Conservation (phyloP, 2,329 filamentous ascomycete genomes). For the Curvularia verruculosa region DNA sequence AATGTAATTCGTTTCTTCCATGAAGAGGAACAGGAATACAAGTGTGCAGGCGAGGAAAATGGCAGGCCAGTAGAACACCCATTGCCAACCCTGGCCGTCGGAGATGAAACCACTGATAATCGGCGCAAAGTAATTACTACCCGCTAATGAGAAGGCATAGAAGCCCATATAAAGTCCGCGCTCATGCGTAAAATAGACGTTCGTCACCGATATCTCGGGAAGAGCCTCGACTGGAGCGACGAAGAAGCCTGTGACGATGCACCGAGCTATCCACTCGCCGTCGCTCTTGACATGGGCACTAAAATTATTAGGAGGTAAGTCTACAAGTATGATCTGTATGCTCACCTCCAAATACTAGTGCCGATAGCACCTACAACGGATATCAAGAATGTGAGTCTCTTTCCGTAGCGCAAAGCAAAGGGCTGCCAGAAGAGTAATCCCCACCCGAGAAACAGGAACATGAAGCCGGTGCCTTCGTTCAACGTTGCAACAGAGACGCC, state of each 20-base stretch:
- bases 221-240: slow-evolving; percentile 58
- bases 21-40: slow-evolving; percentile 62
- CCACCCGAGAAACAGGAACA: slow-evolving; percentile 61
- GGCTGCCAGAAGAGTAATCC: slow-evolving; percentile 61
- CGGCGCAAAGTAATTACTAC: slow-evolving; percentile 47
- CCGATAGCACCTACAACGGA: slow-evolving; percentile 50
- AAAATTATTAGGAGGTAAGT: too few species aligned
- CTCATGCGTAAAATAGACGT: slow-evolving; percentile 49
- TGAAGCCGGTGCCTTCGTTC: slow-evolving; percentile 59
- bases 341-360: slow-evolving; percentile 51
- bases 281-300: slow-evolving; percentile 53
- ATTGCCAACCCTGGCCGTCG: slow-evolving; percentile 44
- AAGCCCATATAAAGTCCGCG: slow-evolving; percentile 41
- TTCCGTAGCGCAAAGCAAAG: slow-evolving; percentile 60
- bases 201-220: slow-evolving; percentile 55
- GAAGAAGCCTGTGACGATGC: slow-evolving; percentile 57
- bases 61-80: slow-evolving; percentile 58
- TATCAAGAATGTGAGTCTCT: slow-evolving; percentile 56
- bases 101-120: slow-evolving; percentile 47
- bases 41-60: slow-evolving; percentile 59
- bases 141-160: slow-evolving; percentile 42
- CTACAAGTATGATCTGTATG: too few species aligned
- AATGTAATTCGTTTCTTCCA: slow-evolving; percentile 66
- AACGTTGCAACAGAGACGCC: slow-evolving; percentile 54
- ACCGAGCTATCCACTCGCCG: slow-evolving; percentile 56